Evolutionary conservation across 495 filamentous ascomycete species (phyloP), one percentile per base, ranked within the genome.

Genomic region (Chaetomidium leptoderma): DNA sequence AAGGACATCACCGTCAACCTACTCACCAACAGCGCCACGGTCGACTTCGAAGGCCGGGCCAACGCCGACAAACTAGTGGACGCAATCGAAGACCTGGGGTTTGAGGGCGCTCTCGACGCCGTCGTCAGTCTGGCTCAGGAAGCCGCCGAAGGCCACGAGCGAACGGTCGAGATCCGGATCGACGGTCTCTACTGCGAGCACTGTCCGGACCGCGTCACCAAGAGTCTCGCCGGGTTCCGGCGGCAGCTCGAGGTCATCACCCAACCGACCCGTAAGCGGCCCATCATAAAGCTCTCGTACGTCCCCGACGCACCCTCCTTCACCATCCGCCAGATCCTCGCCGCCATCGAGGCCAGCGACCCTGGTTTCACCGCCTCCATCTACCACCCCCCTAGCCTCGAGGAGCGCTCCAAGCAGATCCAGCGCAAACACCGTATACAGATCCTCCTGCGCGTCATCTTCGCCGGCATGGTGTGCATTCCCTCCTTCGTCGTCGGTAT

Each of bases 401-500:
- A 96, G 71, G 89, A 97, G 57, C 82, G 89, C 13, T 88, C 91
- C 5, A 84, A 84, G 54, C 76, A 74, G 26, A 89, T 92, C 60
- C 86, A 87, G 58, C 70, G 76, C 4, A 78, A 79, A 30, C 86
- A 92, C 63, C 80, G 82, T 56, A 69, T 71, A 14, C 76, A 81
- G 16, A 76, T 92, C 39, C 70, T 87, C 0, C 67, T 77, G 36
- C 85, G 92, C 11, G 78, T 91, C 21, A 60, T 86, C 3, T 77
- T 96, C 59, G 85, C 88, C 16, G 71, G 91, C n/a, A 66, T 85
- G 14, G 77, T 86, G 26, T 87, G 87, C 36, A 88, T 97, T 36
- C 93, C 92, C 17, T 90, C 91, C 0, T 92, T 97, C 64, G 66
- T 95, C 33, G 86, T 97, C 57, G 92, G 92, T 1, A 88, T 97